Conservation (phyloP, 306 rosid species). For the Vigna hirtella region DNA sequence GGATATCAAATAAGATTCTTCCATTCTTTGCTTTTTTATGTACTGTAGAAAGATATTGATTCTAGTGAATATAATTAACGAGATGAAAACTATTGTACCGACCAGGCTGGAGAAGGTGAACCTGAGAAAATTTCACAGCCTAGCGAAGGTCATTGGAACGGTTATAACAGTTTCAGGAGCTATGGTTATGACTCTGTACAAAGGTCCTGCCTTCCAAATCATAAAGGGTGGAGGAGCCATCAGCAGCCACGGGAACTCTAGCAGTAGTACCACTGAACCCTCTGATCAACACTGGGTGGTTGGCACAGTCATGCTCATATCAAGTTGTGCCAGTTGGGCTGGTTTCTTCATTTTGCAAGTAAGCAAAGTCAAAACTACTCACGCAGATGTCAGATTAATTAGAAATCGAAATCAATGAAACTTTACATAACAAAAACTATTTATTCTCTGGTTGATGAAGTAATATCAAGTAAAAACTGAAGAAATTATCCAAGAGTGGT, state of each 20-base stretch:
- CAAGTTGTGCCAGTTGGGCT: constrained; percentile 83
- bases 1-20: constrained; percentile 45
- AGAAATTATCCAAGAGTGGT: background rate
- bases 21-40: background rate
- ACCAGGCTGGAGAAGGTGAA: constrained; percentile 85
- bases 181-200: constrained; percentile 96
- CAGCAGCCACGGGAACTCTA: constrained; percentile 23
- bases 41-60: constrained; percentile 8
- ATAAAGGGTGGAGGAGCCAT: constrained; percentile 52
- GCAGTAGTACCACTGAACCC: constrained; percentile 43
- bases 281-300: constrained; percentile 69
- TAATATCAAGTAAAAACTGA: too few species aligned
- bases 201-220: constrained; percentile 78
- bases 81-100: background rate
- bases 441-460: too few species aligned
- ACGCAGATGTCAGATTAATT: too few species aligned
- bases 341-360: constrained; percentile 96
- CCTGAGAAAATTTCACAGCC: constrained; percentile 65
- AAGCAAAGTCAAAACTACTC: constrained; percentile 8
- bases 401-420: too few species aligned
- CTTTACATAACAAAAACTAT: too few species aligned
- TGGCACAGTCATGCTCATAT: constrained; percentile 74
- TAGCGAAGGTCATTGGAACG: constrained; percentile 89
- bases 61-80: constrained; percentile 11
- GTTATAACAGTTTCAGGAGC: constrained; percentile 85